phyloP scores from a whole-genome alignment of 176 grass and related monocot species.

The Ampelocalamus luodianensis region DNA sequence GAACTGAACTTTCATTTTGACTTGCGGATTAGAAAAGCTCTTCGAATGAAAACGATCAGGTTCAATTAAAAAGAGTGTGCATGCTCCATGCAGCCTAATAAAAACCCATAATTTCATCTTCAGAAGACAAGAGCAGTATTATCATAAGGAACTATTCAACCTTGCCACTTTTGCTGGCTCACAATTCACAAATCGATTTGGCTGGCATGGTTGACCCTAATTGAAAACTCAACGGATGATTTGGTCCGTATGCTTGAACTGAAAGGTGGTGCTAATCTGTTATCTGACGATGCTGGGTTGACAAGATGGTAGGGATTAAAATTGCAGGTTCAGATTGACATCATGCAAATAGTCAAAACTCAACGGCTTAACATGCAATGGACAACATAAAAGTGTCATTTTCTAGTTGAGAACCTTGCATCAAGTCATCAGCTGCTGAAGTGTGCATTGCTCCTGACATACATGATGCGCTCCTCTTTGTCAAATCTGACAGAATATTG shows the following conservation, averaged over 20 bases:
- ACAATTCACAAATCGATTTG: conserved; percentile 3
- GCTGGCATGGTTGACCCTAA: conserved; percentile 35
- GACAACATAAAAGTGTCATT: conserved; percentile 8
- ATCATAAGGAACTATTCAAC: conserved; percentile 25
- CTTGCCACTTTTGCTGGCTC: conserved; percentile 47
- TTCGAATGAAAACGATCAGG: conserved; percentile 25
- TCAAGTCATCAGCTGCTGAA: conserved; percentile 26
- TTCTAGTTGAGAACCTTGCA: not conserved
- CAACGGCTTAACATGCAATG: conserved; percentile 16
- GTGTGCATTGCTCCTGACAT: conserved; percentile 12
- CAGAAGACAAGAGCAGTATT: conserved; percentile 33
- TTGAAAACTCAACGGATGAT: conserved; percentile 9
- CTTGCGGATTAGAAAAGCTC: conserved; percentile 26
- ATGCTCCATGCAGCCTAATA: conserved; percentile 21
- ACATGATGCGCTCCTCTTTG: not conserved
- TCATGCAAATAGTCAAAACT: conserved; percentile 42
- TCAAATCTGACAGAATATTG: conserved; percentile 10
- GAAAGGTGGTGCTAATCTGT: conserved; percentile 40
- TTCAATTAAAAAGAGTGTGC: conserved; percentile 46
- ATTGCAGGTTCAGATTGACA: conserved; percentile 34
- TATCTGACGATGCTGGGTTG: conserved; percentile 28
- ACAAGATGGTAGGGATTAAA: conserved; percentile 34
- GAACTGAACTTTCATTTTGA: conserved; percentile 41
- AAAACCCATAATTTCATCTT: conserved; percentile 10
- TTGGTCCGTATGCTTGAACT: conserved; percentile 13